These are phyloP conservation scores for Moricandia moricandioides DNA, from an alignment of 345 rosid genomes.

Conservation along the genomic window DNA sequence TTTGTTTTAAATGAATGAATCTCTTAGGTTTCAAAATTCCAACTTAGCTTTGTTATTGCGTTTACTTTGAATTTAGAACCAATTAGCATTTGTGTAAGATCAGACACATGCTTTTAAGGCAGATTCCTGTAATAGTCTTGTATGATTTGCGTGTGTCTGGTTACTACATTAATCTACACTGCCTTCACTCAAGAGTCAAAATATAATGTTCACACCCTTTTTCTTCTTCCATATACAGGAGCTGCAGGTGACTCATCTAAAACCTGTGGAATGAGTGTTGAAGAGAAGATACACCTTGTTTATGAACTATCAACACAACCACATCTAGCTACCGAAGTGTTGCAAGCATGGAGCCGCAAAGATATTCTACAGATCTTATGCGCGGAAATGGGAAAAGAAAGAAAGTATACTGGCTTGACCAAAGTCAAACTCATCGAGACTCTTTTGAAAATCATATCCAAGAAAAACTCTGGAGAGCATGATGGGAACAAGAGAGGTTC, in stretches of 20 bases:
- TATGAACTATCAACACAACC: conserved; percentile 56
- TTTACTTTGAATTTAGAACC: no score
- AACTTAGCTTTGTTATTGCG: no score
- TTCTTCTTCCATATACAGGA: conserved; percentile 11
- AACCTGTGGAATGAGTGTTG: conserved; percentile 58
- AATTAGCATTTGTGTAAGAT: neutral
- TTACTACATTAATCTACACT: conserved; percentile 2
- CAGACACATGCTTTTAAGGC: neutral
- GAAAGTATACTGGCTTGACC: conserved; percentile 72
- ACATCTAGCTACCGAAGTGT: conserved; percentile 57
- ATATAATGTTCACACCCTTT: neutral
- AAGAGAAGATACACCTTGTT: conserved; percentile 67
- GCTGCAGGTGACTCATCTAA: conserved; percentile 50
- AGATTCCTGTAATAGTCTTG: neutral
- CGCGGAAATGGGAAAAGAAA: conserved; percentile 81
- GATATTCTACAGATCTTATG: conserved; percentile 81
- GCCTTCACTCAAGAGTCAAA: neutral
- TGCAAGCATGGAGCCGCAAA: conserved; percentile 67
- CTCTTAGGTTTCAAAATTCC: no score
- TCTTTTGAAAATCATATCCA: conserved; percentile 57
- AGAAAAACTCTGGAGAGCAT: conserved; percentile 48
- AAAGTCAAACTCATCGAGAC: conserved; percentile 72
- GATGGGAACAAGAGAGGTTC: conserved; percentile 41
- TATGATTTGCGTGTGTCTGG: conserved; percentile 5
- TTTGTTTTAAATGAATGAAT: no score